A percentile compares a stretch with the other conserved stretches of the same genome.
Evolutionary conservation across 108 stramenopile species (phyloP).

Genomic region (Epipyxis sp.): DNA sequence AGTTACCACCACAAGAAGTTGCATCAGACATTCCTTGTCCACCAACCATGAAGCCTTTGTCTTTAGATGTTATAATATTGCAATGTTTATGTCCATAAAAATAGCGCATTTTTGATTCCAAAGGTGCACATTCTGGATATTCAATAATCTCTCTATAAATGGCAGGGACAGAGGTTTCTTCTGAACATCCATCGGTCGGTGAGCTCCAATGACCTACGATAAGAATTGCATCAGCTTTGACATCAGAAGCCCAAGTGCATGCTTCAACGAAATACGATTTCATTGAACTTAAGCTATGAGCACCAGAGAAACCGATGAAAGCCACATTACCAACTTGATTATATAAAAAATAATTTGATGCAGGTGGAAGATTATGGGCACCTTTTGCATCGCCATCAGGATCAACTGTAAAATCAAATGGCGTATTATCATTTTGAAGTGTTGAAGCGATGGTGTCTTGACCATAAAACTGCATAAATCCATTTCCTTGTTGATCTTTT

Average conservation of each 20-base stretch:
- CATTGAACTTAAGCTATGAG: not conserved
- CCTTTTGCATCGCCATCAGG: not conserved
- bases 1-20: not conserved
- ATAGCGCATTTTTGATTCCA: not conserved
- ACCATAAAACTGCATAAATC: slow-evolving; percentile 32
- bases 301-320: slow-evolving; percentile 23
- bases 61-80: not conserved
- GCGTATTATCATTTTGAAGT: not conserved
- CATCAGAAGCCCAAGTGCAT: not conserved
- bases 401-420: slow-evolving; percentile 1
- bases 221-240: not conserved
- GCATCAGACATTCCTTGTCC: slow-evolving; percentile 18
- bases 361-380: not conserved
- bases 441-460: slow-evolving; percentile 9
- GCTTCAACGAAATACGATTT: not conserved
- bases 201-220: slow-evolving; percentile 22
- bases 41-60: slow-evolving; percentile 14
- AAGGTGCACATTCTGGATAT: not conserved
- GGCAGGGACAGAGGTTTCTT: not conserved
- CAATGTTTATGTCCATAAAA: slow-evolving; percentile 30
- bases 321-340: slow-evolving; percentile 28
- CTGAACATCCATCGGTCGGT: not conserved
- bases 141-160: not conserved
- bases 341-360: not conserved
- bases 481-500: slow-evolving; percentile 22